phyloP scores from a whole-genome alignment of 176 grass and related monocot species.

The sorghum (Sorghum bicolor) region DNA sequence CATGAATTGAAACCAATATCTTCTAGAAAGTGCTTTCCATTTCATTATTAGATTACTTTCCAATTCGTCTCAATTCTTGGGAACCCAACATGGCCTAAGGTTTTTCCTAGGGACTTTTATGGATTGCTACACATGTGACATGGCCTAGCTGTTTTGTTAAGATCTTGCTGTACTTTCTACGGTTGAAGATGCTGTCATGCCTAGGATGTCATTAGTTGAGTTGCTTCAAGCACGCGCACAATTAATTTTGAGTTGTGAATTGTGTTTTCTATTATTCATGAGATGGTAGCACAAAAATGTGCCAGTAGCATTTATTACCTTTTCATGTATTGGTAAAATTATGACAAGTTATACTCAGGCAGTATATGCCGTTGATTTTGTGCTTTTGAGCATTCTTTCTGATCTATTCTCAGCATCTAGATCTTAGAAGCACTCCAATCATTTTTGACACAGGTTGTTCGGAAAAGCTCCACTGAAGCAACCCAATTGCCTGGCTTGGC shows the following conservation, averaged over 20 bases:
- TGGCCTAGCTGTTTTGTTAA: background rate
- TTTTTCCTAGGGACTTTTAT: constrained; percentile 10
- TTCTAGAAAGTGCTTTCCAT: background rate
- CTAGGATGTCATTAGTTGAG: background rate
- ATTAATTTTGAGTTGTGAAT: background rate
- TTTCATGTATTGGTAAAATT: constrained; percentile 16
- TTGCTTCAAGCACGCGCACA: background rate
- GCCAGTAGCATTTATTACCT: constrained; percentile 2
- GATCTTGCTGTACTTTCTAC: background rate
- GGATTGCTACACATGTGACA: background rate
- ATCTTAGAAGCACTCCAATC: constrained; percentile 14
- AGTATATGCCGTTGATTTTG: background rate
- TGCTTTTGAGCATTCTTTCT: background rate
- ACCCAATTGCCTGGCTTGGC: constrained; percentile 45
- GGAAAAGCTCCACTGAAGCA: constrained; percentile 60
- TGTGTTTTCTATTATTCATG: background rate
- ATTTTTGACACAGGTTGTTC: constrained; percentile 56
- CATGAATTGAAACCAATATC: background rate
- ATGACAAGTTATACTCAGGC: background rate
- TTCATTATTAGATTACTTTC: background rate
- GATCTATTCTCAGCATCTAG: background rate
- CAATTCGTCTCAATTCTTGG: background rate
- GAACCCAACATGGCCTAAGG: background rate
- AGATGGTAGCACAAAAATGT: background rate
- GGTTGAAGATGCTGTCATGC: background rate